These are phyloP conservation scores for Hypoxylon fuscum DNA, from an alignment of 495 filamentous ascomycete species.

Conservation along the genomic window DNA sequence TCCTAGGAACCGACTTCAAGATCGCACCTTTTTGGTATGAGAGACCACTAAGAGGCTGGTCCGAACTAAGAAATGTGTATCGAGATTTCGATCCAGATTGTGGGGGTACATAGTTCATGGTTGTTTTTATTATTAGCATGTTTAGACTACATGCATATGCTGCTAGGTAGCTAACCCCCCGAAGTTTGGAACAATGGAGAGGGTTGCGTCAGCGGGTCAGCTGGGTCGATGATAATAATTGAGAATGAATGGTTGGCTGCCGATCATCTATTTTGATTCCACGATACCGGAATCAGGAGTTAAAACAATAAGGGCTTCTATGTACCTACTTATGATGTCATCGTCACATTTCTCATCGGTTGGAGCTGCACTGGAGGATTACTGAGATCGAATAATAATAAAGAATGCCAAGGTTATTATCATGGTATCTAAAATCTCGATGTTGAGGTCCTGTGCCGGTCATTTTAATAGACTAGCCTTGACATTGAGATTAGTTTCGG, in stretches of 20 bases:
- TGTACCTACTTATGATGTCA: slow-evolving; percentile 29
- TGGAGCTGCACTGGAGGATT: slow-evolving; percentile 4
- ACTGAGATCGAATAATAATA: slow-evolving; percentile 14
- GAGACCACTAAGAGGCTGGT: slow-evolving; percentile 6
- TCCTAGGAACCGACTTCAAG: slow-evolving; percentile 10
- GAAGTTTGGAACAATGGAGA: slow-evolving; percentile 1
- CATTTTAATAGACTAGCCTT: too few species aligned
- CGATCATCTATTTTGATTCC: slow-evolving; percentile 19
- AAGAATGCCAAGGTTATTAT: slow-evolving; percentile 19
- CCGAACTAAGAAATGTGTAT: slow-evolving; percentile 31
- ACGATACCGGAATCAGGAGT: slow-evolving; percentile 8
- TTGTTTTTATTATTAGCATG: slow-evolving; percentile 24
- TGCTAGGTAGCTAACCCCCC: too few species aligned
- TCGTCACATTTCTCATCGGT: background rate
- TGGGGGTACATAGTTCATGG: slow-evolving; percentile 14
- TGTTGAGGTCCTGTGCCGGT: slow-evolving; percentile 4
- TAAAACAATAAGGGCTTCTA: background rate
- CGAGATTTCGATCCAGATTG: slow-evolving; percentile 30
- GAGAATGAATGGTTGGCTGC: slow-evolving; percentile 17
- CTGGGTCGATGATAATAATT: slow-evolving; percentile 15
- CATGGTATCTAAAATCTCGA: slow-evolving; percentile 6
- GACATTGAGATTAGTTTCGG: slow-evolving; percentile 20
- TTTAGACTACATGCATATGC: too few species aligned
- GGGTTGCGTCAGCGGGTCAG: slow-evolving; percentile 38
- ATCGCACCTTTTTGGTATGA: slow-evolving; percentile 4